A percentile compares a stretch with the other conserved stretches of the same genome.
Evolutionary conservation across 75 land plant genomes (phyloP).

Genomic region (Cunninghamia lanceolata): DNA sequence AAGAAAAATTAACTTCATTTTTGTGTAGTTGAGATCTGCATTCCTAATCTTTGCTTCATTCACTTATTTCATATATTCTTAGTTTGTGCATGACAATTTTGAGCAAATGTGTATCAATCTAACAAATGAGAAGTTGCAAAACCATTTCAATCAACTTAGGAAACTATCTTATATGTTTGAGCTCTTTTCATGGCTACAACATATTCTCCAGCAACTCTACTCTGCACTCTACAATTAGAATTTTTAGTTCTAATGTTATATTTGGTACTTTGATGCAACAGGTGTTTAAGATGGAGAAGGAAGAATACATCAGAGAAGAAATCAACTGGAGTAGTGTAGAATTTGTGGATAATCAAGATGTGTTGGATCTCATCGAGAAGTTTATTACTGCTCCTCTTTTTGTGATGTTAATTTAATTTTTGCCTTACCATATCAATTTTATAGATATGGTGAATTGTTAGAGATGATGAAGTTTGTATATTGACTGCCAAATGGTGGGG

Average conservation of each 20-base stretch:
- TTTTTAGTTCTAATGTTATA: not conserved
- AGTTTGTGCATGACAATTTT: constrained; percentile 36
- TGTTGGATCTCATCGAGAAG: constrained; percentile 88
- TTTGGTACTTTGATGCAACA: constrained; percentile 48
- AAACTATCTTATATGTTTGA: not conserved
- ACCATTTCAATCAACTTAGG: constrained; percentile 71
- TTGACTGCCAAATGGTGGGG: not conserved
- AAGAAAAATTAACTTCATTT: not conserved
- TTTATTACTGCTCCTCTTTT: constrained; percentile 20
- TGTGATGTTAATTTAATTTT: constrained; percentile 2
- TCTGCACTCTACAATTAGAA: not conserved
- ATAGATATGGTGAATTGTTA: not conserved
- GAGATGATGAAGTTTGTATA: not conserved
- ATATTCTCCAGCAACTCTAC: not conserved
- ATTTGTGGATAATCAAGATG: constrained; percentile 95
- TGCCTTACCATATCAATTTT: not conserved
- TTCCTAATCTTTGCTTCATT: not conserved
- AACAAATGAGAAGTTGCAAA: constrained; percentile 77
- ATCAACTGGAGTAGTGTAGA: constrained; percentile 97
- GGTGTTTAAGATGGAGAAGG: constrained; percentile 98
- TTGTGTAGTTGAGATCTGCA: not conserved
- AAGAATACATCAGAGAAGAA: constrained; percentile 88
- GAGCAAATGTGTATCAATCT: constrained; percentile 76
- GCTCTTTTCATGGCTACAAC: not conserved
- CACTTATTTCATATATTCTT: not conserved